These are phyloP conservation scores for Panus rudis DNA, from an alignment of 768 basidiomycete species.

Conservation along the genomic window DNA sequence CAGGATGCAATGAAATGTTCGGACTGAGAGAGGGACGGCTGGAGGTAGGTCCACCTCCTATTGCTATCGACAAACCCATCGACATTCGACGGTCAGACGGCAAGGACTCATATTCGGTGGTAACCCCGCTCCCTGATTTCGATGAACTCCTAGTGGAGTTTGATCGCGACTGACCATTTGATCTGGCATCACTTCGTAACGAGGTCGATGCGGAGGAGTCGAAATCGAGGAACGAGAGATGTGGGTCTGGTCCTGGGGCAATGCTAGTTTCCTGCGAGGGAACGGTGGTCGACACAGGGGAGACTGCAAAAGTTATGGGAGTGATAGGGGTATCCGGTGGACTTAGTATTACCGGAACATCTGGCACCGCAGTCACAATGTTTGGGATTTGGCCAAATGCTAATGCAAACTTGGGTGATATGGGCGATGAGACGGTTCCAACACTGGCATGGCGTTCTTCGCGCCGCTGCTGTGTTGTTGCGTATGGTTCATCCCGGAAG, in stretches of 20 bases:
- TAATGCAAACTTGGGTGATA: constrained; percentile 20
- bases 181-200: constrained; percentile 11
- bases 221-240: constrained; percentile 24
- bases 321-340: not conserved
- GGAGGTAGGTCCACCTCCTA: constrained; percentile 18
- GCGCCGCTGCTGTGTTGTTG: constrained; percentile 1
- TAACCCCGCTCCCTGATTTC: constrained; percentile 8
- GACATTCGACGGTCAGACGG: constrained; percentile 18
- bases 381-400: not conserved
- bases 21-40: constrained; percentile 19
- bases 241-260: not conserved
- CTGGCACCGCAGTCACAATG: not conserved
- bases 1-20: constrained; percentile 18
- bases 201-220: constrained; percentile 19
- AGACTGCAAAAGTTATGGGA: not conserved
- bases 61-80: constrained; percentile 21
- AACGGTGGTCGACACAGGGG: not conserved
- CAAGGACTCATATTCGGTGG: constrained; percentile 10
- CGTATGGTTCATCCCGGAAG: constrained; percentile 18
- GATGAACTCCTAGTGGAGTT: constrained; percentile 15
- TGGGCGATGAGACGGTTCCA: constrained; percentile 18
- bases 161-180: constrained; percentile 13
- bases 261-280: no score
- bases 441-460: constrained; percentile 13
- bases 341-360: not conserved